Percentiles rank a stretch among this genome's conserved stretches.
Evolutionary conservation across 805 yeast species (phyloP).

Genomic region (Blastobotrys terrestris): DNA sequence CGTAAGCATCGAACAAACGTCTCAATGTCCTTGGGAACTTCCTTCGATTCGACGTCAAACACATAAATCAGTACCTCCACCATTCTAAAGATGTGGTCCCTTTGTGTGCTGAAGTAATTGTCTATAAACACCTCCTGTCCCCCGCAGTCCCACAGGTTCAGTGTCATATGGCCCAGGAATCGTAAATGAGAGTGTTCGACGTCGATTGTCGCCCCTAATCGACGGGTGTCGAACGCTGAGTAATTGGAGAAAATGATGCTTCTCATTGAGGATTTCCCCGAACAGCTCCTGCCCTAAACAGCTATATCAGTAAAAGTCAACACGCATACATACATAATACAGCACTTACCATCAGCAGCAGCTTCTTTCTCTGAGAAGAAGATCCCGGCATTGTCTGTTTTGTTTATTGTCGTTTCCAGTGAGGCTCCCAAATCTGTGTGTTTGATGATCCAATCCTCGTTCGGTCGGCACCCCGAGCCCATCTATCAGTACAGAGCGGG

Average conservation of each 20-base stretch:
- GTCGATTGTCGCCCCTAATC: conserved; percentile 95
- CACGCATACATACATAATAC: background rate
- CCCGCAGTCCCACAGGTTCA: conserved; percentile 97
- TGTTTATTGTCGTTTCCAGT: background rate
- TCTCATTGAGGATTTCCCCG: conserved; percentile 97
- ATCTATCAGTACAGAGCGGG: too few relatives aligned
- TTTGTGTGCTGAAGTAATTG: conserved; percentile 79
- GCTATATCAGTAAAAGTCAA: background rate
- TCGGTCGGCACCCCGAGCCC: too few relatives aligned
- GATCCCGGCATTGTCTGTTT: conserved; percentile 19
- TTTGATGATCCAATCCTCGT: too few relatives aligned
- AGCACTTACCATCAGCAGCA: conserved; percentile 48
- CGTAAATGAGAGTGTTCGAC: conserved; percentile 96
- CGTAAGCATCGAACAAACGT: conserved; percentile 79
- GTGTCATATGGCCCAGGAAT: conserved; percentile 89
- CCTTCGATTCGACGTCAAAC: conserved; percentile 90
- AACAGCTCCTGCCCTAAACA: conserved; percentile 81
- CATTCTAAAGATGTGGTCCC: conserved; percentile 89
- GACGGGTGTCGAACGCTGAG: conserved; percentile 91
- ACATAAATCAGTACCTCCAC: conserved; percentile 94
- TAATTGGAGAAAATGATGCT: conserved; percentile 93
- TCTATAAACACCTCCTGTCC: conserved; percentile 93
- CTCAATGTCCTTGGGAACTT: conserved; percentile 87
- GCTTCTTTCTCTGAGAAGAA: conserved; percentile 43
- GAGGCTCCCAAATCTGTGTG: too few relatives aligned